Evolutionary conservation across 331 rosid species (phyloP).

Genomic region (Rosa hybrid): DNA sequence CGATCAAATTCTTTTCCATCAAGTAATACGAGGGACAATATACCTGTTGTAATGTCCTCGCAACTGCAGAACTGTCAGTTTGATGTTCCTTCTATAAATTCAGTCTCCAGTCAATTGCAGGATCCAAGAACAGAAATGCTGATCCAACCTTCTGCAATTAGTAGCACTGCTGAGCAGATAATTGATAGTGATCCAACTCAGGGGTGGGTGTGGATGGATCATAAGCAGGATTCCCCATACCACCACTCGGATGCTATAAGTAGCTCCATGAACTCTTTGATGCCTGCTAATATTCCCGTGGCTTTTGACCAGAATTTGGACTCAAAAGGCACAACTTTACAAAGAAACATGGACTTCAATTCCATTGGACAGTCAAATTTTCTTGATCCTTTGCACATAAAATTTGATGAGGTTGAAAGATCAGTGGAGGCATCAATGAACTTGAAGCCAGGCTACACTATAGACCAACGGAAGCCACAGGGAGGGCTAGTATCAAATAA

Average conservation of each 20-base stretch:
- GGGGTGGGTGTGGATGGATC: conserved; percentile 52
- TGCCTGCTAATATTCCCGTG: conserved; percentile 45
- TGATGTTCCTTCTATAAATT: conserved; percentile 49
- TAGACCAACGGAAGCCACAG: conserved; percentile 55
- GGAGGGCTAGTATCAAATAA: conserved; percentile 32
- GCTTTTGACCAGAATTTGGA: conserved; percentile 42
- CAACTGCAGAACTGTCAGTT: conserved; percentile 39
- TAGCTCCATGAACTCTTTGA: conserved; percentile 43
- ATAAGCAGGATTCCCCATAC: conserved; percentile 44
- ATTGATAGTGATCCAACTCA: conserved; percentile 35
- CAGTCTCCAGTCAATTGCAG: conserved; percentile 40
- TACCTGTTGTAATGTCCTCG: conserved; percentile 39
- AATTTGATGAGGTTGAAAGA: conserved; percentile 43
- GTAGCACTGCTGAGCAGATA: conserved; percentile 33
- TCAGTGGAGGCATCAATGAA: conserved; percentile 39
- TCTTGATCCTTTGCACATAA: conserved; percentile 46
- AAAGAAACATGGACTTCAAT: conserved; percentile 43
- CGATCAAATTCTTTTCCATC: conserved; percentile 47
- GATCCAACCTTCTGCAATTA: conserved; percentile 38
- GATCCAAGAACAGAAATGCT: conserved; percentile 45
- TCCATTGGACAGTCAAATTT: conserved; percentile 22
- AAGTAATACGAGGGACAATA: conserved; percentile 36
- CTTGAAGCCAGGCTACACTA: conserved; percentile 35
- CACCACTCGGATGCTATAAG: conserved; percentile 38
- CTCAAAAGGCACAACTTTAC: conserved; percentile 35